Conservation (phyloP, 352 stramenopile genomes). For the Globisporangium paroecandrum region DNA sequence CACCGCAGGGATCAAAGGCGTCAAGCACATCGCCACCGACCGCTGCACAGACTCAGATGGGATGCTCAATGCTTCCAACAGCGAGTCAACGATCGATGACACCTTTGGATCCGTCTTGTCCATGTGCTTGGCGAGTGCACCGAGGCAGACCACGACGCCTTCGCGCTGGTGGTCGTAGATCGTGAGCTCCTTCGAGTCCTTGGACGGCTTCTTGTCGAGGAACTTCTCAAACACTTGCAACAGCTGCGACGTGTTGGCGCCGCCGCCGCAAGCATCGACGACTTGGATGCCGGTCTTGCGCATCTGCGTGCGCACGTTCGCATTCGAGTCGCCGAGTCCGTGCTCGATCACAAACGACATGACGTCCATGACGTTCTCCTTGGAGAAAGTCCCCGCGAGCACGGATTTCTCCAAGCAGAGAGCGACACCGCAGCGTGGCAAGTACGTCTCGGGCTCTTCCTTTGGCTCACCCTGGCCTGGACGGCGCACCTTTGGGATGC, state of each 20-base stretch:
- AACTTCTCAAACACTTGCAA: slow-evolving; percentile 75
- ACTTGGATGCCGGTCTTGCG: slow-evolving; percentile 81
- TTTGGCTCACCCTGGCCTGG: slow-evolving; percentile 45
- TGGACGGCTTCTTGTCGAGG: slow-evolving; percentile 56
- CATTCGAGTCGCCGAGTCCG: slow-evolving; percentile 68
- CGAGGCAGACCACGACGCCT: slow-evolving; percentile 88
- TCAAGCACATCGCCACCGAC: slow-evolving; percentile 89
- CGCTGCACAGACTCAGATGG: slow-evolving; percentile 92
- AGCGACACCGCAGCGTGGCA: slow-evolving; percentile 69
- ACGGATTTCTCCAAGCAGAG: slow-evolving; percentile 76
- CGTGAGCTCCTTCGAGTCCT: slow-evolving; percentile 41
- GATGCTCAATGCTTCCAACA: slow-evolving; percentile 88
- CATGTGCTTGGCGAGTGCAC: slow-evolving; percentile 89
- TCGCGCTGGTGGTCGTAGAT: slow-evolving; percentile 88
- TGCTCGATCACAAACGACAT: slow-evolving; percentile 82
- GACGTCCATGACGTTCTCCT: slow-evolving; percentile 55
- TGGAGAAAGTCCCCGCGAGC: slow-evolving; percentile 40
- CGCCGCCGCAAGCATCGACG: slow-evolving; percentile 65
- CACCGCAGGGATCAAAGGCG: slow-evolving; percentile 82
- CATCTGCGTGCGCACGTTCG: slow-evolving; percentile 75
- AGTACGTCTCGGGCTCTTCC: slow-evolving; percentile 53
- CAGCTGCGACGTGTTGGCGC: slow-evolving; percentile 58
- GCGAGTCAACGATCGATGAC: slow-evolving; percentile 78
- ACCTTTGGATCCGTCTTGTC: slow-evolving; percentile 87
- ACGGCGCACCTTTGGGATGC: slow-evolving; percentile 65